Conservation (phyloP, 179 eudicot genomes). For the Amaranthus tricolor region DNA sequence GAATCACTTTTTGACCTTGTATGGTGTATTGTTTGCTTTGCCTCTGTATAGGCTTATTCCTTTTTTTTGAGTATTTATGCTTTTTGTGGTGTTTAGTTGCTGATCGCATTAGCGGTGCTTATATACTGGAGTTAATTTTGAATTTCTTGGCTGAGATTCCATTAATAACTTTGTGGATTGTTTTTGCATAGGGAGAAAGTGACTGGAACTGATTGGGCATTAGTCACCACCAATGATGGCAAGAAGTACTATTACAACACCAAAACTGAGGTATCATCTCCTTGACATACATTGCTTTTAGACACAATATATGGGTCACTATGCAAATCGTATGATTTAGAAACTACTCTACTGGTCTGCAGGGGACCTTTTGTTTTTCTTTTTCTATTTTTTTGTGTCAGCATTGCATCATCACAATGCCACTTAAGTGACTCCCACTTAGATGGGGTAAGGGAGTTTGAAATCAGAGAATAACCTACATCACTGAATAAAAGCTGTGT, state of each 20-base stretch:
- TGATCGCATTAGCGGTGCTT: not conserved
- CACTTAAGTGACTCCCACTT: no score
- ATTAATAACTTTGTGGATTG: not conserved
- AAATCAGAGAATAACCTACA: not conserved
- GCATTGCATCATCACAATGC: not conserved
- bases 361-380: no score
- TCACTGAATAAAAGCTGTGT: not conserved
- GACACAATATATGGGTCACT: not conserved
- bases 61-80: not conserved
- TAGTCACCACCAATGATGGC: conserved; percentile 88
- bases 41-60: not conserved
- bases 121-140: not conserved
- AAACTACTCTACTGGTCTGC: not conserved
- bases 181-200: conserved; percentile 72
- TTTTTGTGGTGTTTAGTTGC: not conserved
- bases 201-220: conserved; percentile 81
- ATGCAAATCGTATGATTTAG: not conserved
- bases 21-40: not conserved
- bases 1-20: conserved; percentile 1
- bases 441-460: no score
- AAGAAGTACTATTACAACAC: conserved; percentile 86
- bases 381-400: no score
- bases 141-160: conserved; percentile 3
- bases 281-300: conserved; percentile 1
- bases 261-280: conserved; percentile 62